phyloP scores from a whole-genome alignment of 179 eudicot genomes.

The Beta corolliflora region DNA sequence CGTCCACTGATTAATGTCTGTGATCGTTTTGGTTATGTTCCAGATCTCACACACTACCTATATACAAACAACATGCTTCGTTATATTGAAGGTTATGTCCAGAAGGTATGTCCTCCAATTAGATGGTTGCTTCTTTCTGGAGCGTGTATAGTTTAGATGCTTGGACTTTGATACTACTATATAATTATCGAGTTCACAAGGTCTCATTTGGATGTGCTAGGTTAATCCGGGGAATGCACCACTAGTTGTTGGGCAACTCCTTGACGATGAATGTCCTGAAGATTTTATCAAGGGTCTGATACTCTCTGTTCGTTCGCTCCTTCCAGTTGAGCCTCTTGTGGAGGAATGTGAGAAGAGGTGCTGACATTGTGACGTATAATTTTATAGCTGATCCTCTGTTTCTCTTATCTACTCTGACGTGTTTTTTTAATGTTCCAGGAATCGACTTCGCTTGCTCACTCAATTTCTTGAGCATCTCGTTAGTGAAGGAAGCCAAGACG shows the following conservation, averaged over 20 bases:
- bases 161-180: slow-evolving; percentile 5
- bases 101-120: slow-evolving; percentile 54
- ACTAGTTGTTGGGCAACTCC: slow-evolving; percentile 86
- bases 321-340: slow-evolving; percentile 92
- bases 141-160: slow-evolving; percentile 3
- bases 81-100: slow-evolving; percentile 94
- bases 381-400: slow-evolving; percentile 14
- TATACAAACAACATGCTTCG: slow-evolving; percentile 92
- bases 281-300: slow-evolving; percentile 92
- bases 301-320: slow-evolving; percentile 87
- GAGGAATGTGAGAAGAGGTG: slow-evolving; percentile 96
- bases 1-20: slow-evolving; percentile 91
- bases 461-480: slow-evolving; percentile 95
- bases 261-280: slow-evolving; percentile 96
- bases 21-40: slow-evolving; percentile 91
- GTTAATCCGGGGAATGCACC: slow-evolving; percentile 96
- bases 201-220: slow-evolving; percentile 35
- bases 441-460: slow-evolving; percentile 86
- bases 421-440: slow-evolving; percentile 49
- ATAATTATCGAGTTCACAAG: background rate
- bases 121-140: slow-evolving; percentile 2
- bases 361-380: background rate
- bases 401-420: slow-evolving; percentile 6
- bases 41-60: slow-evolving; percentile 90
- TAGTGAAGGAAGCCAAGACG: slow-evolving; percentile 96